phyloP scores from a whole-genome alignment of 139 green algal genomes.

The Trebouxia sp. region DNA sequence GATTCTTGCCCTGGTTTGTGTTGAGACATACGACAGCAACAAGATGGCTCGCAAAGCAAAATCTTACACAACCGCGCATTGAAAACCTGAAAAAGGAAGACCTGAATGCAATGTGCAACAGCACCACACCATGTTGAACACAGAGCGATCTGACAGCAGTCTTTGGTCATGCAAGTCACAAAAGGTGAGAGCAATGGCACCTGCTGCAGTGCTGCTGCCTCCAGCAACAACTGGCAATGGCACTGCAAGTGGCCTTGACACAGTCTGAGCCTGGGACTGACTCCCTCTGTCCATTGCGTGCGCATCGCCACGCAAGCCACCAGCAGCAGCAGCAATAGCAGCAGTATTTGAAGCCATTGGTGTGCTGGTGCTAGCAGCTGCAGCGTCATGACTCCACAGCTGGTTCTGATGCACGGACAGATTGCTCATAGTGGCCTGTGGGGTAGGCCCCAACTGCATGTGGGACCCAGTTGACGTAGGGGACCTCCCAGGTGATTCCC shows the following conservation, averaged over 20 bases:
- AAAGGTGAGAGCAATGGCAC: neutral
- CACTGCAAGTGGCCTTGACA: neutral
- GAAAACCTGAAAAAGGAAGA: too few species aligned
- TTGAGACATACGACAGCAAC: too few species aligned
- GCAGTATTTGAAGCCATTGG: neutral
- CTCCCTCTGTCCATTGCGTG: neutral
- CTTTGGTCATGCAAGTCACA: neutral
- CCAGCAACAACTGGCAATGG: neutral
- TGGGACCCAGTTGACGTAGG: neutral
- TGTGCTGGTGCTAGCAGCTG: neutral
- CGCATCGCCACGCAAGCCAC: neutral
- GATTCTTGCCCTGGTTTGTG: too few species aligned
- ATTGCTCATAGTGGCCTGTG: neutral
- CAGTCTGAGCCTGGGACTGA: neutral
- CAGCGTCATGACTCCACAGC: neutral
- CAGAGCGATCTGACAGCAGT: neutral
- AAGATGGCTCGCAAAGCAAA: too few species aligned
- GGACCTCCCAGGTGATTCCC: neutral
- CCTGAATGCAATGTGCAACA: too few species aligned
- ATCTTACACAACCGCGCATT: too few species aligned
- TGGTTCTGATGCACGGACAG: slow-evolving; percentile 14
- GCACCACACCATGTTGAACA: too few species aligned
- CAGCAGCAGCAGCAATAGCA: neutral
- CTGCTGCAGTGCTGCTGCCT: neutral
- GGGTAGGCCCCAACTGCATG: neutral